Base-by-base conservation (phyloP, 768 basidiomycete species). In the Trametes cubensis region DNA sequence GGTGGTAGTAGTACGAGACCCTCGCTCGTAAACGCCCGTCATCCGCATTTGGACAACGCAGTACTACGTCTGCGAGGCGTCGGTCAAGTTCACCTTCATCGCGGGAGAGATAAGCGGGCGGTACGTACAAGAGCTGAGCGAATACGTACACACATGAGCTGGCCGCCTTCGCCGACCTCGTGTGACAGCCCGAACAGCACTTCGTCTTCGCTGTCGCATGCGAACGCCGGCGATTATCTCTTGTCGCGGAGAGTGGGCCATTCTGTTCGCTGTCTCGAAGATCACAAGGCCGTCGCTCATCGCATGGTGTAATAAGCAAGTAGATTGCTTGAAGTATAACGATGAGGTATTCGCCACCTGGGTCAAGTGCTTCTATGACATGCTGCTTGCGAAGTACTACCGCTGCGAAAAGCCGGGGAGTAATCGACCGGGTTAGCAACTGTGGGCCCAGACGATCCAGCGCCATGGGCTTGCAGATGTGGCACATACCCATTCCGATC, bases 81-180 rank as follows among this genome's bases (percentile, higher is more conserved):
- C 48, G 25, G 14, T 7, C 34, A 34, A 34, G 11, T 58, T 18
- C 47, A 48, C 11, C 56, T 38, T 45, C 23, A 23, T 21, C 26
- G 40, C 26, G 39, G 49, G 20, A 45, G 28, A n/a, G 58, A 59
- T 59, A 21, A 52, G 41, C 41, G 28, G 39, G n/a, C 13, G 26
- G 6, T 7, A 59, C 58, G 49, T 51, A 59, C 49, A 47, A 11
- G 41, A 14, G 6, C 42, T 18, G 48, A 18, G 25, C 28, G 25
- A 7, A 49, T 44, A 59, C 58, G 58, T 51, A 52, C 49, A n/a
- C 15, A 28, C 15, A 34, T 20, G 21, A 20, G 17, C 13, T 45
- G 17, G 28, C 8, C 26, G 11, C 26, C 46, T 58, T 44, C 58
- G 20, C 39, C n/a, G 38, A 15, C 13, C 21, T 41, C 10, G 20